phyloP scores from a whole-genome alignment of 208 protist species.

The Acanthamoeba castellanii region DNA sequence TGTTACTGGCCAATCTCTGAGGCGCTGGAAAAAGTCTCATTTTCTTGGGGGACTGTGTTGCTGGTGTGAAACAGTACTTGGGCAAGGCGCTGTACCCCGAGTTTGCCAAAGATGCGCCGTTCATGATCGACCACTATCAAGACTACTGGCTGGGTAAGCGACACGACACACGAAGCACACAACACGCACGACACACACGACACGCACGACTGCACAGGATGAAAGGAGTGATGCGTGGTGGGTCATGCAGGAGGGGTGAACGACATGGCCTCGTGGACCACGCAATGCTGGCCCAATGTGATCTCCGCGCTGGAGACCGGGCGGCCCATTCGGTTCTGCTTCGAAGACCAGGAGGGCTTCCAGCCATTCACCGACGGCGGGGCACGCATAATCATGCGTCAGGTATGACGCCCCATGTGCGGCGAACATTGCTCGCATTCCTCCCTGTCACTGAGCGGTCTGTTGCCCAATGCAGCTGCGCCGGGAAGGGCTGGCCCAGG shows the following conservation, averaged over 20 bases:
- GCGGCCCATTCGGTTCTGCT: slow-evolving; percentile 7
- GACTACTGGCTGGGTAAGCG: slow-evolving; percentile 54
- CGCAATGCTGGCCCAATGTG: slow-evolving; percentile 33
- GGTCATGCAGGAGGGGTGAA: slow-evolving; percentile 36
- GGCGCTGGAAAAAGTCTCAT: background rate
- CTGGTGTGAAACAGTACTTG: background rate
- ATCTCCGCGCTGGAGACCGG: slow-evolving; percentile 8
- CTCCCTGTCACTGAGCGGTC: background rate
- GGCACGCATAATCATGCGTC: background rate
- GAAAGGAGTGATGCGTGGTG: background rate
- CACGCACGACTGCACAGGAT: no score
- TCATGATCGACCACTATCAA: slow-evolving; percentile 54
- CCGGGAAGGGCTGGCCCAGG: background rate
- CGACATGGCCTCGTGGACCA: slow-evolving; percentile 60
- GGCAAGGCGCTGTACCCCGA: slow-evolving; percentile 30
- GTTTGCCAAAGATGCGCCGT: background rate
- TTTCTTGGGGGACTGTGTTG: background rate
- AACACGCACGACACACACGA: no score
- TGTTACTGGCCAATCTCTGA: no score
- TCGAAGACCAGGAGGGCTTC: background rate
- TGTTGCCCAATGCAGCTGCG: background rate
- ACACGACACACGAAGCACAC: no score
- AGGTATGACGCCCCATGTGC: background rate
- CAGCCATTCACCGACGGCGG: background rate
- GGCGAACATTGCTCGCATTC: background rate